These are phyloP conservation scores for Hypoxylon sp. DNA, from an alignment of 2,329 filamentous ascomycete genomes.

Conservation along the genomic window DNA sequence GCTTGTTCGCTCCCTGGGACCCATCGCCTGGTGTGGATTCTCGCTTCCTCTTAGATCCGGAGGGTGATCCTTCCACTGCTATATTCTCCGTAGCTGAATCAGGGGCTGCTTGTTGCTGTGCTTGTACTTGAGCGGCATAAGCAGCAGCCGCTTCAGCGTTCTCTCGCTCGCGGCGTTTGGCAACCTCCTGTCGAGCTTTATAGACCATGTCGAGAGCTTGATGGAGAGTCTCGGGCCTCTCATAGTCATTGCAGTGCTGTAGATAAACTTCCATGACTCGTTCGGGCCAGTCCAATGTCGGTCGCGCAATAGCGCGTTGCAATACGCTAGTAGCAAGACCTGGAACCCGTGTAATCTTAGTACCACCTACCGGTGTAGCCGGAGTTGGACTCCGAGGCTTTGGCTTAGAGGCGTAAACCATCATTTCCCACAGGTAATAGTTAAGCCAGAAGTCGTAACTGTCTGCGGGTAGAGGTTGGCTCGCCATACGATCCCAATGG, in stretches of 20 bases:
- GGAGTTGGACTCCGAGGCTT: slow-evolving; percentile 69
- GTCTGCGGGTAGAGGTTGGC: slow-evolving; percentile 76
- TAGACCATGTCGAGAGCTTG: slow-evolving; percentile 81
- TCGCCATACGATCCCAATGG: slow-evolving; percentile 80
- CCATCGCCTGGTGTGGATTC: slow-evolving; percentile 68
- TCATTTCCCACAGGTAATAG: slow-evolving; percentile 94
- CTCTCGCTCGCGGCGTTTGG: slow-evolving; percentile 76
- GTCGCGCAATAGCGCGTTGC: slow-evolving; percentile 75
- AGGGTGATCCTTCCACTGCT: slow-evolving; percentile 57
- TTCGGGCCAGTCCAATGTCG: slow-evolving; percentile 82
- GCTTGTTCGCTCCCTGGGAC: slow-evolving; percentile 74
- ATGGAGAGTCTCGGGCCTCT: slow-evolving; percentile 81
- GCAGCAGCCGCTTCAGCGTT: slow-evolving; percentile 71
- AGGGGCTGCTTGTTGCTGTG: slow-evolving; percentile 56
- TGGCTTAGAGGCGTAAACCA: slow-evolving; percentile 68
- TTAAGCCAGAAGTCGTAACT: slow-evolving; percentile 95
- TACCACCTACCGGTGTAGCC: slow-evolving; percentile 54
- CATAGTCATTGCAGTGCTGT: slow-evolving; percentile 90
- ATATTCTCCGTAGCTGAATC: slow-evolving; percentile 48
- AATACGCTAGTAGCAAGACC: slow-evolving; percentile 82
- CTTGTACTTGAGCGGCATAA: slow-evolving; percentile 59
- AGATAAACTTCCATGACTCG: slow-evolving; percentile 81
- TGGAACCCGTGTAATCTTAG: slow-evolving; percentile 73
- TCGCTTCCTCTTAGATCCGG: slow-evolving; percentile 80
- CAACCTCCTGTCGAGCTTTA: slow-evolving; percentile 75